A percentile compares a stretch with the other conserved stretches of the same genome.
Evolutionary conservation across 75 land plant species (phyloP).

Genomic region (Cupressus sempervirens): DNA sequence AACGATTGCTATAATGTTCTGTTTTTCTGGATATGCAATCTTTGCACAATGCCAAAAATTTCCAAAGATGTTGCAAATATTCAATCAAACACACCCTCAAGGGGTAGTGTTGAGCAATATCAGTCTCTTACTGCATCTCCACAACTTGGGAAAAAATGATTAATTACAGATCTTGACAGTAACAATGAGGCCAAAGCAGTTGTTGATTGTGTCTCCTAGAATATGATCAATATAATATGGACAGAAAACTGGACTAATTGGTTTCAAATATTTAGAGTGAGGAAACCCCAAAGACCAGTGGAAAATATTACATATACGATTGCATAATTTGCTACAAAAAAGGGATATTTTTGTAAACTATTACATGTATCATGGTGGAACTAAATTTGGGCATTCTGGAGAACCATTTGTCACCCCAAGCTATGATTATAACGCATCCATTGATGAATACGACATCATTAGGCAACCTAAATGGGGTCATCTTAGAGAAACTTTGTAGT

Average conservation of each 20-base stretch:
- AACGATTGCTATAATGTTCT: neutral
- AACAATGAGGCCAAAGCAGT: neutral
- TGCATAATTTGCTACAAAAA: slow-evolving; percentile 14
- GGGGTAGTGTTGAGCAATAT: neutral
- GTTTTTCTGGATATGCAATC: neutral
- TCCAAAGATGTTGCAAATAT: neutral
- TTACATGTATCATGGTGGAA: slow-evolving; percentile 42
- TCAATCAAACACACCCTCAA: neutral
- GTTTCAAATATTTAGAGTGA: slow-evolving; percentile 14
- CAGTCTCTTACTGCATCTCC: neutral
- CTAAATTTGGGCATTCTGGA: slow-evolving; percentile 49
- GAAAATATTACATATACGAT: slow-evolving; percentile 29
- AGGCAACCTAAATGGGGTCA: slow-evolving; percentile 40
- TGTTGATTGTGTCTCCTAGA: neutral
- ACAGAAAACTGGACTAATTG: slow-evolving; percentile 16
- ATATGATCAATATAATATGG: neutral
- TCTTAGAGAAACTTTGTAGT: slow-evolving; percentile 24
- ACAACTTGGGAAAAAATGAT: neutral
- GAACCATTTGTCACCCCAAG: slow-evolving; percentile 43
- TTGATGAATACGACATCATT: slow-evolving; percentile 17
- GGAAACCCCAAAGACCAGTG: slow-evolving; percentile 17
- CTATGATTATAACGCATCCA: slow-evolving; percentile 52
- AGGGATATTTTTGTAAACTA: slow-evolving; percentile 18
- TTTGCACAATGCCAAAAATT: neutral
- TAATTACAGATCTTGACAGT: neutral